Conservation (phyloP, 768 basidiomycete genomes). For the Xerocomus potaroensis region DNA sequence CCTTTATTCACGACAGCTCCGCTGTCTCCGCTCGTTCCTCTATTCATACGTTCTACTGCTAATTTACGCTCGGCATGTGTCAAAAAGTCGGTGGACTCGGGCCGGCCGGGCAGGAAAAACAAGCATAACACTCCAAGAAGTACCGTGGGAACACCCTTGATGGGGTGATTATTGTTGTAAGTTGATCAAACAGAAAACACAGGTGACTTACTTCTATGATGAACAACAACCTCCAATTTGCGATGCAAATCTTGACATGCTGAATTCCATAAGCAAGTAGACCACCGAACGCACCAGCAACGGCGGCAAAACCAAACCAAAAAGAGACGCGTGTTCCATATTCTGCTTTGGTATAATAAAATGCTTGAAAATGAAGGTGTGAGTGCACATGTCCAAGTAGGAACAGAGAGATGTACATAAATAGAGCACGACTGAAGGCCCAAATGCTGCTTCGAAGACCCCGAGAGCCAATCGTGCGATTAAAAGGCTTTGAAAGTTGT, state of each 20-base stretch:
- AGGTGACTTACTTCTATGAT: conserved; percentile 20
- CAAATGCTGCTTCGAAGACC: conserved; percentile 34
- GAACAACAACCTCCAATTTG: conserved; percentile 39
- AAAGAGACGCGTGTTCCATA: conserved; percentile 45
- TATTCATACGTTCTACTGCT: conserved; percentile 33
- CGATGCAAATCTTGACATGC: conserved; percentile 34
- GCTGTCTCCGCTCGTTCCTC: conserved; percentile 40
- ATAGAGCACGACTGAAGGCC: conserved; percentile 31
- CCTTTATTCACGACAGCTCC: conserved; percentile 40
- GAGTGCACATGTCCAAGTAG: conserved; percentile 13
- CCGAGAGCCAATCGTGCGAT: conserved; percentile 31
- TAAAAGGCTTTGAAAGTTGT: conserved; percentile 26
- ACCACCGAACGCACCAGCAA: conserved; percentile 55
- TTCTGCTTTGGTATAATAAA: conserved; percentile 48
- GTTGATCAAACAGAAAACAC: neutral
- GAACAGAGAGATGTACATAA: conserved; percentile 16
- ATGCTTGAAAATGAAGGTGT: conserved; percentile 28
- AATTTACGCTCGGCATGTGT: conserved; percentile 32
- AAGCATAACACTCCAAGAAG: conserved; percentile 26
- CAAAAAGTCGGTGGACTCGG: conserved; percentile 32
- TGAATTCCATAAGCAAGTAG: conserved; percentile 51
- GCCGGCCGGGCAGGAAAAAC: conserved; percentile 30
- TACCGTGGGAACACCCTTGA: conserved; percentile 59
- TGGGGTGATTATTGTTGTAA: too few relatives aligned
- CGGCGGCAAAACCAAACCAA: conserved; percentile 55